A percentile compares a stretch with the other conserved stretches of the same genome.
phyloP scores from a whole-genome alignment of 2,329 filamentous ascomycete species.

The Biscogniauxia sp. region DNA sequence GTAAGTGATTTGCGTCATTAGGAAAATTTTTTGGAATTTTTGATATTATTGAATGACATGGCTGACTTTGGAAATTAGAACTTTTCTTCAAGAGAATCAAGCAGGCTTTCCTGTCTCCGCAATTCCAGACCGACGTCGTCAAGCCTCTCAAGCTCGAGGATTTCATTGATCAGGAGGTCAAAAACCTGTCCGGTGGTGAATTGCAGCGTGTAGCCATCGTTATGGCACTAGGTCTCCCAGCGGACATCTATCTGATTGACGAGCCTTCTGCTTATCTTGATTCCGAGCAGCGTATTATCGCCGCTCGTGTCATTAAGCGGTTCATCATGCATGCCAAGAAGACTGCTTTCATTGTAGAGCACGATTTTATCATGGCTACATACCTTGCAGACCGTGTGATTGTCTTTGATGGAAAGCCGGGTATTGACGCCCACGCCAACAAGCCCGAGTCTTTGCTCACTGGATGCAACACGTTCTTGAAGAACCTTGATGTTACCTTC shows the following conservation, averaged over 20 bases:
- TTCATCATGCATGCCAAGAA: constrained; percentile 99
- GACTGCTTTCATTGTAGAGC: constrained; percentile 98
- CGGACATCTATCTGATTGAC: constrained; percentile 98
- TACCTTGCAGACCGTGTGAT: constrained; percentile 86
- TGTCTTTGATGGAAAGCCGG: constrained; percentile 94
- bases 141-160: constrained; percentile 99
- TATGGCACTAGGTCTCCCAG: constrained; percentile 88
- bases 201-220: constrained; percentile 98
- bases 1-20: not conserved
- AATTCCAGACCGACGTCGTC: constrained; percentile 99
- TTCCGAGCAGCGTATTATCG: constrained; percentile 98
- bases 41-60: not conserved
- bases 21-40: not conserved
- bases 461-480: constrained; percentile 94
- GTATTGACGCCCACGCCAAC: constrained; percentile 84
- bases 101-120: constrained; percentile 89
- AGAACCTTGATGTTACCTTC: constrained; percentile 98
- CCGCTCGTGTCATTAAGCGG: constrained; percentile 95
- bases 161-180: constrained; percentile 99
- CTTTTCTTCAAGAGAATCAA: constrained; percentile 71
- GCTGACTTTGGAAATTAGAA: not conserved
- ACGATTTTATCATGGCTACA: constrained; percentile 97
- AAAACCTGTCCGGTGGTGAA: constrained; percentile 98
- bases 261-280: constrained; percentile 97
- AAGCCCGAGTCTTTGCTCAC: constrained; percentile 87